Evolutionary conservation across 768 basidiomycete genomes (phyloP).

Genomic region (Suillus hirtellus): DNA sequence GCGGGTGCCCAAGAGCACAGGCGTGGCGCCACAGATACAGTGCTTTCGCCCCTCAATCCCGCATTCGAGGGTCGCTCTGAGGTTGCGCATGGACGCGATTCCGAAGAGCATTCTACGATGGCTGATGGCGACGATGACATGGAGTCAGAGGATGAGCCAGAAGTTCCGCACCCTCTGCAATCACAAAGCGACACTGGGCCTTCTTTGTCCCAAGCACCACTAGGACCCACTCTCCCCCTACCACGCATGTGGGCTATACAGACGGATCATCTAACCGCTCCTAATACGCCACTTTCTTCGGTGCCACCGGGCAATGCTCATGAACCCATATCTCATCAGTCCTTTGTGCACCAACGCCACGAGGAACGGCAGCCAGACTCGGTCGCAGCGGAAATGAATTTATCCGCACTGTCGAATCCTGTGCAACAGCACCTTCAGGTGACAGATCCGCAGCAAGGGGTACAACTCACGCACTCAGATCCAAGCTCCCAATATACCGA

Average conservation of each 20-base stretch:
- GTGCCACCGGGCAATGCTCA: slow-evolving; percentile 30
- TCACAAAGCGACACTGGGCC: slow-evolving; percentile 28
- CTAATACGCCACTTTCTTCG: slow-evolving; percentile 33
- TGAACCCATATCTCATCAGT: slow-evolving; percentile 30
- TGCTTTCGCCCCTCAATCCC: slow-evolving; percentile 41
- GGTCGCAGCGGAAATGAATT: slow-evolving; percentile 27
- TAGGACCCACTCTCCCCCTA: slow-evolving; percentile 31
- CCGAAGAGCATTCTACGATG: slow-evolving; percentile 19
- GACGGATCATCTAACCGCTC: slow-evolving; percentile 29
- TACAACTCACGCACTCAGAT: slow-evolving; percentile 30
- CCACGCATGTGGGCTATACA: slow-evolving; percentile 36
- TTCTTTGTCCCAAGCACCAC: slow-evolving; percentile 30
- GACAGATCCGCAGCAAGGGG: slow-evolving; percentile 28
- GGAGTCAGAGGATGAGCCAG: slow-evolving; percentile 37
- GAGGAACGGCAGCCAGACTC: slow-evolving; percentile 30
- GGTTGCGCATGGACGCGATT: slow-evolving; percentile 25
- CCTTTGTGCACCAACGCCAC: slow-evolving; percentile 26
- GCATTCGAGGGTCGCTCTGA: slow-evolving; percentile 38
- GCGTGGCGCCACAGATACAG: slow-evolving; percentile 36
- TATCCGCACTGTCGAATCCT: slow-evolving; percentile 30
- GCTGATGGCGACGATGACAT: slow-evolving; percentile 38
- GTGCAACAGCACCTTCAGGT: slow-evolving; percentile 29
- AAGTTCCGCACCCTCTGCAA: slow-evolving; percentile 28
- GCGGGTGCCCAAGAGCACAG: slow-evolving; percentile 34
- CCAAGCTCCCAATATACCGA: slow-evolving; percentile 27